A percentile compares a stretch with the other conserved stretches of the same genome.
These are phyloP conservation scores for Paxillus involutus DNA, from an alignment of 768 basidiomycete genomes.

Conservation along the genomic window DNA sequence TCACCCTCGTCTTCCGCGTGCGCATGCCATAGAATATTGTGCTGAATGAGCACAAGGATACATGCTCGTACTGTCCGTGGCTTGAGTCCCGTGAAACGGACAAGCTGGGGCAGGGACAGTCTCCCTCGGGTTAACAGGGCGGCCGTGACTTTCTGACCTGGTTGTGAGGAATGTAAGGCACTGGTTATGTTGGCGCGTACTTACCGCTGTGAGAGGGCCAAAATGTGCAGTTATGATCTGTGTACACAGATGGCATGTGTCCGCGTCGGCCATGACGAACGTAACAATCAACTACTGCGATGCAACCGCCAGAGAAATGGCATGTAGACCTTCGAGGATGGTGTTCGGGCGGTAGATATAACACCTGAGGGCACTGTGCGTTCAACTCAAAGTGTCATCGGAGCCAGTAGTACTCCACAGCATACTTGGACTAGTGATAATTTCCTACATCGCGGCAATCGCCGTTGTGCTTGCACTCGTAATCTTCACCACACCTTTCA, in stretches of 20 bases:
- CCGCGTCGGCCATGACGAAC: slow-evolving; percentile 58
- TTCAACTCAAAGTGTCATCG: too few species aligned
- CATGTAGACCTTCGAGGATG: too few species aligned
- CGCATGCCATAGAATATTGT: slow-evolving; percentile 89
- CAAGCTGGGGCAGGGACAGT: slow-evolving; percentile 65
- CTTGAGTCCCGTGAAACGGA: slow-evolving; percentile 67
- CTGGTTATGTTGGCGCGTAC: slow-evolving; percentile 17
- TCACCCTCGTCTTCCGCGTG: slow-evolving; percentile 70
- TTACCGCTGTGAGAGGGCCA: slow-evolving; percentile 63
- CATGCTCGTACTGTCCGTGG: slow-evolving; percentile 67
- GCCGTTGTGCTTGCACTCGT: not conserved
- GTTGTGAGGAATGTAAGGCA: not conserved
- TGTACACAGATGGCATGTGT: slow-evolving; percentile 58
- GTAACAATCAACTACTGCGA: not conserved
- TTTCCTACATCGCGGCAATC: slow-evolving; percentile 4
- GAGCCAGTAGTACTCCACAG: too few species aligned
- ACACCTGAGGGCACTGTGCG: too few species aligned
- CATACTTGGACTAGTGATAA: too few species aligned
- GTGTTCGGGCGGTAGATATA: too few species aligned
- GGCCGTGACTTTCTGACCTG: slow-evolving; percentile 64
- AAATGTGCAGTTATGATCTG: slow-evolving; percentile 68
- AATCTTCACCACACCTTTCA: too few species aligned
- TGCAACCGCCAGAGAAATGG: not conserved
- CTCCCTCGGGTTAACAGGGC: slow-evolving; percentile 81
- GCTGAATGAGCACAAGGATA: slow-evolving; percentile 81